Conservation (phyloP, 1,139 yeast species). For the Geotrichum klebahnii region DNA sequence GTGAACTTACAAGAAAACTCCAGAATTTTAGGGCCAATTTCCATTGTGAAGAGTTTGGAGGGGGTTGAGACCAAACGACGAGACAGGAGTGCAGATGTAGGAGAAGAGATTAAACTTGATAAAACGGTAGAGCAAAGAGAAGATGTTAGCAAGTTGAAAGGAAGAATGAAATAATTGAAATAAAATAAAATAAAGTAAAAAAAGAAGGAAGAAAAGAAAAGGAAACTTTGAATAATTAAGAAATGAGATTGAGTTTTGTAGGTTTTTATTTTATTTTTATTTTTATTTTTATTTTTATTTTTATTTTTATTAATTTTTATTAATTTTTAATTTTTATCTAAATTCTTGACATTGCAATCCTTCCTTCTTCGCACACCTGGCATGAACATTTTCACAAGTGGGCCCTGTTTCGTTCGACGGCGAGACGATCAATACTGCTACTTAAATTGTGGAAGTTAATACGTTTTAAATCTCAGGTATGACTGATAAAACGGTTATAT, state of each 20-base stretch:
- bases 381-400: too few species aligned
- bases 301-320: background rate
- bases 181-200: background rate
- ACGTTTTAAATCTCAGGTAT: too few species aligned
- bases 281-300: background rate
- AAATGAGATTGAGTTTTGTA: too few species aligned
- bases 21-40: slow-evolving; percentile 3
- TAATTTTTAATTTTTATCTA: too few species aligned
- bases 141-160: too few species aligned
- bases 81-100: background rate
- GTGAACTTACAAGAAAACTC: slow-evolving; percentile 7
- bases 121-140: background rate
- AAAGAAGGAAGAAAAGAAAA: background rate
- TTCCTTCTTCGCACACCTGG: too few species aligned
- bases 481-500: too few species aligned
- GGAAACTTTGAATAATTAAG: background rate
- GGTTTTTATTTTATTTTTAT: background rate
- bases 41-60: background rate
- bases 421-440: too few species aligned
- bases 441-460: too few species aligned
- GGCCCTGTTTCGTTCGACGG: too few species aligned
- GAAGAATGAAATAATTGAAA: too few species aligned
- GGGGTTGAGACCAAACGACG: background rate
- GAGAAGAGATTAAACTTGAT: background rate
- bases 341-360: too few species aligned